Percentiles rank a stretch among this genome's conserved stretches.
Evolutionary conservation across 768 basidiomycete genomes (phyloP).

Genomic region (Podaxis carcinomalis): DNA sequence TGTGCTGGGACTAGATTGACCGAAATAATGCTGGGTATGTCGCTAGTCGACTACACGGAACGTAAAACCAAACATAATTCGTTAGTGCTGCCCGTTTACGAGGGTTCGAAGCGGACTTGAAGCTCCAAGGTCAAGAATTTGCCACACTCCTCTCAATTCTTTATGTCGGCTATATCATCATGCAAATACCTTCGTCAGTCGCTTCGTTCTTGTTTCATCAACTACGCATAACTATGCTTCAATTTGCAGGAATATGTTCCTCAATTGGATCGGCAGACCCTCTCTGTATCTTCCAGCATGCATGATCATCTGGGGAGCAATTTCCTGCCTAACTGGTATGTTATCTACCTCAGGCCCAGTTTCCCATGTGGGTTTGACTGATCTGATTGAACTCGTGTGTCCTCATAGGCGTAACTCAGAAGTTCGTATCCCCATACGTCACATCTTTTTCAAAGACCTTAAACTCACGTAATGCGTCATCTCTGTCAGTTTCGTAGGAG

Average conservation of each 20-base stretch:
- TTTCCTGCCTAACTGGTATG: constrained; percentile 50
- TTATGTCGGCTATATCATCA: constrained; percentile 71
- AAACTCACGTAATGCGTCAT: not conserved
- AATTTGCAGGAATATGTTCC: constrained; percentile 62
- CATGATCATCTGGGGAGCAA: constrained; percentile 71
- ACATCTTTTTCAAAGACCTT: not conserved
- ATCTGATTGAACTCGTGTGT: not conserved
- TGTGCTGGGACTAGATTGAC: constrained; percentile 46
- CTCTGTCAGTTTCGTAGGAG: constrained; percentile 56
- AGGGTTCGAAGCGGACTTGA: constrained; percentile 67
- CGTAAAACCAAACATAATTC: not conserved
- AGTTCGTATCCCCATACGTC: constrained; percentile 21
- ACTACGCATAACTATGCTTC: not conserved
- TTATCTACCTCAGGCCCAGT: not conserved
- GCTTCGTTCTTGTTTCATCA: not conserved
- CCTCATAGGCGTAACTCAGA: constrained; percentile 33
- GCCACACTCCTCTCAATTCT: constrained; percentile 64
- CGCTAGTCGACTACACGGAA: not conserved
- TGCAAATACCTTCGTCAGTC: constrained; percentile 76
- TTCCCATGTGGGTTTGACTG: not conserved
- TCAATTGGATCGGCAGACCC: constrained; percentile 65
- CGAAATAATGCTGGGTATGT: constrained; percentile 69
- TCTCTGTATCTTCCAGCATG: constrained; percentile 64
- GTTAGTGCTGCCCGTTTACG: constrained; percentile 65
- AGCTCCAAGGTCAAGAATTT: constrained; percentile 59